Percentiles rank a stretch among this genome's conserved stretches.
phyloP scores from a whole-genome alignment of 148 eudicot species.

The Vaccinium macrocarpon region DNA sequence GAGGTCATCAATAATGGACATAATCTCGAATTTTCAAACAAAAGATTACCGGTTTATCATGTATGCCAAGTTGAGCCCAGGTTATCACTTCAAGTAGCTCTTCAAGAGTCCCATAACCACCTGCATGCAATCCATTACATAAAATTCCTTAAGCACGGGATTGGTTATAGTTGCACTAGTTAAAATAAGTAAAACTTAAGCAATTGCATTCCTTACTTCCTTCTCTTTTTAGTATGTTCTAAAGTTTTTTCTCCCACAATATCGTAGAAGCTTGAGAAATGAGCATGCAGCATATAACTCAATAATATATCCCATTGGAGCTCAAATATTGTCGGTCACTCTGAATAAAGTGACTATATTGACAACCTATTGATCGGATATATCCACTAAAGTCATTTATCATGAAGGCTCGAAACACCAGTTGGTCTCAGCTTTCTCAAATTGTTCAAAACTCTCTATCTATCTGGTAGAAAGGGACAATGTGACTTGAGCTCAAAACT shows the following conservation, averaged over 20 bases:
- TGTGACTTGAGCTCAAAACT: too few relatives aligned
- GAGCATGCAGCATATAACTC: not conserved
- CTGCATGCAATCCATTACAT: conserved; percentile 31
- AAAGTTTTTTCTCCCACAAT: not conserved
- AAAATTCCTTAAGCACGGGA: not conserved
- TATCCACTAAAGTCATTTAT: not conserved
- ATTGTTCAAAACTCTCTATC: not conserved
- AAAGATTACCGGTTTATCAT: conserved; percentile 79
- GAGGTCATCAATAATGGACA: not conserved
- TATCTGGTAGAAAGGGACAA: not conserved
- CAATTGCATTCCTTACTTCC: not conserved
- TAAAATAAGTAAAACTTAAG: not conserved
- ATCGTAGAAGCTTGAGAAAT: not conserved
- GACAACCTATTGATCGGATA: not conserved
- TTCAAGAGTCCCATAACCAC: conserved; percentile 98
- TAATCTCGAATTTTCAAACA: not conserved
- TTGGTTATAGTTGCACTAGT: not conserved
- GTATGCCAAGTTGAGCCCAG: conserved; percentile 99
- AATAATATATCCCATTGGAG: not conserved
- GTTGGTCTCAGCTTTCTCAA: conserved; percentile 1
- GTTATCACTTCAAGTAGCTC: conserved; percentile 95
- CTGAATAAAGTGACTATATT: not conserved
- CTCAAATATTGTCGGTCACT: not conserved
- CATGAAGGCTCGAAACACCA: not conserved
- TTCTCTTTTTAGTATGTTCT: not conserved